phyloP scores from a whole-genome alignment of 768 basidiomycete species.

The Clitopilus passeckerianus region DNA sequence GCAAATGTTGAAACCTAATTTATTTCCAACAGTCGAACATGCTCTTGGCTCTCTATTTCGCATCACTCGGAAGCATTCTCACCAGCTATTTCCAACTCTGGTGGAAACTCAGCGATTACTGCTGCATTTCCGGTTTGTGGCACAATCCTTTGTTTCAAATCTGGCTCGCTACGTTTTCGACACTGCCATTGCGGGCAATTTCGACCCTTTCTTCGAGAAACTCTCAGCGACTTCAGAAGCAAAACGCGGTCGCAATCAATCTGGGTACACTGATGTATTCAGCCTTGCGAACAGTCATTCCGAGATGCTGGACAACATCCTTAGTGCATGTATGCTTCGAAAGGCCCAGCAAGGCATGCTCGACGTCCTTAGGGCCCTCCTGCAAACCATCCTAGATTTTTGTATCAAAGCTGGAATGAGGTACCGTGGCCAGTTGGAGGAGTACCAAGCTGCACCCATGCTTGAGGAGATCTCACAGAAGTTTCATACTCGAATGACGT shows the following conservation, averaged over 20 bases:
- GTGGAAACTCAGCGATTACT: slow-evolving; percentile 46
- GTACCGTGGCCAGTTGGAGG: slow-evolving; percentile 46
- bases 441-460: slow-evolving; percentile 57
- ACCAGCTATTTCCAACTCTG: slow-evolving; percentile 57
- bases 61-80: slow-evolving; percentile 40
- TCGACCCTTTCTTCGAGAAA: slow-evolving; percentile 59
- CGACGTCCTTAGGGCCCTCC: slow-evolving; percentile 55
- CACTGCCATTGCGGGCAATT: slow-evolving; percentile 75
- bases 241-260: not conserved
- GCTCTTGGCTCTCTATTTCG: slow-evolving; percentile 63
- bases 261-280: slow-evolving; percentile 68
- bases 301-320: slow-evolving; percentile 63
- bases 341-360: slow-evolving; percentile 62
- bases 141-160: slow-evolving; percentile 64
- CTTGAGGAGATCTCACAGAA: slow-evolving; percentile 49
- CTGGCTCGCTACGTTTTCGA: slow-evolving; percentile 74
- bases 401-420: slow-evolving; percentile 62
- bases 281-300: slow-evolving; percentile 66
- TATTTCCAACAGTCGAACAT: slow-evolving; percentile 48
- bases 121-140: slow-evolving; percentile 68
- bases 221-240: slow-evolving; percentile 19
- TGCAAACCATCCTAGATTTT: slow-evolving; percentile 66
- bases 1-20: not conserved
- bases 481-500: slow-evolving; percentile 51
- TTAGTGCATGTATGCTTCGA: slow-evolving; percentile 70